These are phyloP conservation scores for Trypanosoma cruzi DNA, from an alignment of 208 protist genomes.

Conservation along the genomic window DNA sequence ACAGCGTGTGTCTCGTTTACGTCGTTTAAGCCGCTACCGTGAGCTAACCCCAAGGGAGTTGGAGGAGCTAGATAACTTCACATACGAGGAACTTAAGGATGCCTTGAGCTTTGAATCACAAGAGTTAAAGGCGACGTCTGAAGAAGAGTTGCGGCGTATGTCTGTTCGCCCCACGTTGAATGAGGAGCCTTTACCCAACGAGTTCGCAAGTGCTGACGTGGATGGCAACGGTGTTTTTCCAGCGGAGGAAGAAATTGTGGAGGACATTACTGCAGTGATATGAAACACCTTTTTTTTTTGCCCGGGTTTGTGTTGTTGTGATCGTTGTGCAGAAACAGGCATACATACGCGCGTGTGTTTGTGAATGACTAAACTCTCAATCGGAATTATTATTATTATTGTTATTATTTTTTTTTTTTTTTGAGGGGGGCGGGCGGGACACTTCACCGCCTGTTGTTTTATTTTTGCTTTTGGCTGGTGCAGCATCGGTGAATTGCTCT, in stretches of 20 bases:
- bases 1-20: conserved; percentile 68
- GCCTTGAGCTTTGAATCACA: conserved; percentile 69
- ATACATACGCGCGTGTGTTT: too few species aligned
- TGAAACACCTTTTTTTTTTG: conserved; percentile 16
- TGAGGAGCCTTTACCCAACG: conserved; percentile 31
- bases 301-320: too few species aligned
- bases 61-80: conserved; percentile 89
- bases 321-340: too few species aligned
- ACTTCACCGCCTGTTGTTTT: conserved; percentile 18
- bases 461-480: not conserved
- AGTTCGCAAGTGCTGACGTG: conserved; percentile 29
- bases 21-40: conserved; percentile 61
- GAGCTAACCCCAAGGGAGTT: conserved; percentile 78
- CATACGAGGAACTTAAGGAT: conserved; percentile 84
- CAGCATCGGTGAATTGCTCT: not conserved
- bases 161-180: conserved; percentile 27
- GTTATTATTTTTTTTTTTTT: too few species aligned
- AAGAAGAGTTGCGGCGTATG: conserved; percentile 30
- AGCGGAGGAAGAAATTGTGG: conserved; percentile 23
- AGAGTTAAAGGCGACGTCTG: conserved; percentile 53
- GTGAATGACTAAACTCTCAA: too few species aligned
- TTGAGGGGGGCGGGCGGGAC: too few species aligned
- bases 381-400: too few species aligned
- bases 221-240: conserved; percentile 4
- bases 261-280: conserved; percentile 25